Conservation (phyloP, 2,329 filamentous ascomycete genomes). For the Parafenestella ontariensis region DNA sequence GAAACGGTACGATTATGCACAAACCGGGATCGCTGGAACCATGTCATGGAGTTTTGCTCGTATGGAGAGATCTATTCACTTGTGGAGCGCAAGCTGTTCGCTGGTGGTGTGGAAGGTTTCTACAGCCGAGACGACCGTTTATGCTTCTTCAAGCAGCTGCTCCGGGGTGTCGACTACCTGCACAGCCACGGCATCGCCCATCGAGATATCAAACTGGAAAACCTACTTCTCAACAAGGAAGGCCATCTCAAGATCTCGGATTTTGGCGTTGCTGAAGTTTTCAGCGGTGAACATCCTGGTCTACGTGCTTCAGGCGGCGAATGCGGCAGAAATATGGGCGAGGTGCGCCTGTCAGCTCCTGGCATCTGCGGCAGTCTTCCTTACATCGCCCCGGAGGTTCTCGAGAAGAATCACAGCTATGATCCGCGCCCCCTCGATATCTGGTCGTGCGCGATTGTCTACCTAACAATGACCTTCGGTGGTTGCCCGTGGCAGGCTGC, state of each 20-base stretch:
- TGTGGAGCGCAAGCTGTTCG: slow-evolving; percentile 64
- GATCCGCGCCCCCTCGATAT: slow-evolving; percentile 84
- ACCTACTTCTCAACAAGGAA: slow-evolving; percentile 78
- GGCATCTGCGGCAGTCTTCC: slow-evolving; percentile 86
- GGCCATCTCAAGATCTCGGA: slow-evolving; percentile 90
- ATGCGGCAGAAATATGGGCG: slow-evolving; percentile 75
- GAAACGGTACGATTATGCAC: slow-evolving; percentile 78
- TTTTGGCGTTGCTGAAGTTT: slow-evolving; percentile 89
- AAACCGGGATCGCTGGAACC: slow-evolving; percentile 79
- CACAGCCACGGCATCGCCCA: slow-evolving; percentile 87
- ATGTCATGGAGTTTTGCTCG: slow-evolving; percentile 91
- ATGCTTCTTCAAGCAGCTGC: slow-evolving; percentile 88
- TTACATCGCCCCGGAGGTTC: slow-evolving; percentile 86
- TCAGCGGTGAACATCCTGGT: slow-evolving; percentile 81
- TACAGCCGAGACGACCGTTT: slow-evolving; percentile 73
- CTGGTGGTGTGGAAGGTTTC: slow-evolving; percentile 59
- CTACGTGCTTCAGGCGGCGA: slow-evolving; percentile 74
- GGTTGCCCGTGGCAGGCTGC: slow-evolving; percentile 79
- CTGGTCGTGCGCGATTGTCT: slow-evolving; percentile 85
- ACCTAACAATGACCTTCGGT: slow-evolving; percentile 76
- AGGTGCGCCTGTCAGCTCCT: slow-evolving; percentile 74
- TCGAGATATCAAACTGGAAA: slow-evolving; percentile 90
- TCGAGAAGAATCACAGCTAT: slow-evolving; percentile 69
- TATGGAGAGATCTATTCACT: slow-evolving; percentile 81
- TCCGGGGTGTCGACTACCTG: slow-evolving; percentile 82